Evolutionary conservation across 441 rosid genomes (phyloP).

Genomic region (Aquilaria agallochum): DNA sequence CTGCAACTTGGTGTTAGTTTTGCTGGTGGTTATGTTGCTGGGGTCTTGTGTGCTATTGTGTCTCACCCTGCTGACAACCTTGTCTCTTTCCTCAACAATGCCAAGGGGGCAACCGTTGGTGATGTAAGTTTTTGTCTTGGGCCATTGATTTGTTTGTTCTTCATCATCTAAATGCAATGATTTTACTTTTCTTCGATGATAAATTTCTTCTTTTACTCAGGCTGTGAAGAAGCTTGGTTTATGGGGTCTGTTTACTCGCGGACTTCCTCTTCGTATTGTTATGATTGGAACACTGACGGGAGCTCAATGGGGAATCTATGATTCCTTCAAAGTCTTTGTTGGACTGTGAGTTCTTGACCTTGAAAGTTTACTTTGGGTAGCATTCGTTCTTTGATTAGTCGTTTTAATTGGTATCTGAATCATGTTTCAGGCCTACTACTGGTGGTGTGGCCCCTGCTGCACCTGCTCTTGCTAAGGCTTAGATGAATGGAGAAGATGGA

Average conservation of each 20-base stretch:
- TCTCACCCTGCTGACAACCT: constrained; percentile 81
- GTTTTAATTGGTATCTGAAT: background rate
- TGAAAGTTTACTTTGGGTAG: background rate
- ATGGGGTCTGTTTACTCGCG: constrained; percentile 68
- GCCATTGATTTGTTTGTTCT: background rate
- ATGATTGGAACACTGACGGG: constrained; percentile 82
- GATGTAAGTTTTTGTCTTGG: constrained; percentile 36
- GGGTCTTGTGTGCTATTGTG: constrained; percentile 67
- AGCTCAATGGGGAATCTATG: constrained; percentile 74
- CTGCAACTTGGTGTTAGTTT: constrained; percentile 66
- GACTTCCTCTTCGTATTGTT: constrained; percentile 75
- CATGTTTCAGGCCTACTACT: constrained; percentile 50
- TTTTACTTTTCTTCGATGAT: background rate
- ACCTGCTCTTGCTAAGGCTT: constrained; percentile 32
- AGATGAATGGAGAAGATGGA: constrained; percentile 1
- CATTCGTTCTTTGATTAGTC: background rate
- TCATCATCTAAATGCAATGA: background rate
- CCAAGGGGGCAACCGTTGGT: constrained; percentile 75
- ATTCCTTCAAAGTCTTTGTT: constrained; percentile 67
- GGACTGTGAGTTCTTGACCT: constrained; percentile 49
- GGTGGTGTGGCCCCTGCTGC: constrained; percentile 44
- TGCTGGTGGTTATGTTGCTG: constrained; percentile 69
- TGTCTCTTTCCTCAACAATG: constrained; percentile 74
- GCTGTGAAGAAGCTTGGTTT: constrained; percentile 68
- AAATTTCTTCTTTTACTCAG: constrained; percentile 19